Percentiles rank a stretch among this genome's conserved stretches.
phyloP scores from a whole-genome alignment of 306 rosid species.

The Betula pendula region DNA sequence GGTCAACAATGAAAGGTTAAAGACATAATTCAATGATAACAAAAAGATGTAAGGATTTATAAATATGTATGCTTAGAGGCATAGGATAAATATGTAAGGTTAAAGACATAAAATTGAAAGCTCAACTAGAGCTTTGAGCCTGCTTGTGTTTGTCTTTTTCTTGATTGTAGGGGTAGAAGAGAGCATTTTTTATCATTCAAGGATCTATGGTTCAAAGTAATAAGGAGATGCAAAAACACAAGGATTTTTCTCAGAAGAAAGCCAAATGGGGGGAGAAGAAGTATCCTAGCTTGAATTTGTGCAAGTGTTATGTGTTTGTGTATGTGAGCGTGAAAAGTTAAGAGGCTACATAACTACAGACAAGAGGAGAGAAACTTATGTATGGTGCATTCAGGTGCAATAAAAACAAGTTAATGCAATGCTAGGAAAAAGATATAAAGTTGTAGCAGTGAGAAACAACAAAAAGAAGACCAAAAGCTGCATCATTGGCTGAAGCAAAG shows the following conservation, averaged over 20 bases:
- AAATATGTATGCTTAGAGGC: neutral
- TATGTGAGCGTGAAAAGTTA: neutral
- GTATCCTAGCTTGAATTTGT: neutral
- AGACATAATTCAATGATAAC: neutral
- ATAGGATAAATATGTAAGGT: neutral
- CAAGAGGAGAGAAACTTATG: neutral
- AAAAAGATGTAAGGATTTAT: neutral
- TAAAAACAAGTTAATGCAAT: neutral
- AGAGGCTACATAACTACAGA: neutral
- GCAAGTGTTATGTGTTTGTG: neutral
- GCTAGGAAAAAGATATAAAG: neutral
- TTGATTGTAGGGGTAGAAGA: neutral
- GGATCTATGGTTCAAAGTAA: neutral
- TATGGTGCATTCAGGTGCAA: neutral
- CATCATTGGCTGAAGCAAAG: conserved; percentile 19
- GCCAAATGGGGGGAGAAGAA: neutral
- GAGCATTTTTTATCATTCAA: neutral
- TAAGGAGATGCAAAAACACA: neutral
- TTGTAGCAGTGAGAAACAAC: neutral
- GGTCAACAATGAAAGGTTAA: neutral
- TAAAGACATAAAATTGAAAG: neutral
- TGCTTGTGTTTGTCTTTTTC: neutral
- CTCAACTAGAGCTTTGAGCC: neutral
- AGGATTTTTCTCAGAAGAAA: neutral
- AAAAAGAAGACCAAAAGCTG: neutral